A percentile compares a stretch with the other conserved stretches of the same genome.
These are phyloP conservation scores for Pseudonectria foliicola DNA, from an alignment of 2,329 filamentous ascomycete genomes.

Conservation along the genomic window DNA sequence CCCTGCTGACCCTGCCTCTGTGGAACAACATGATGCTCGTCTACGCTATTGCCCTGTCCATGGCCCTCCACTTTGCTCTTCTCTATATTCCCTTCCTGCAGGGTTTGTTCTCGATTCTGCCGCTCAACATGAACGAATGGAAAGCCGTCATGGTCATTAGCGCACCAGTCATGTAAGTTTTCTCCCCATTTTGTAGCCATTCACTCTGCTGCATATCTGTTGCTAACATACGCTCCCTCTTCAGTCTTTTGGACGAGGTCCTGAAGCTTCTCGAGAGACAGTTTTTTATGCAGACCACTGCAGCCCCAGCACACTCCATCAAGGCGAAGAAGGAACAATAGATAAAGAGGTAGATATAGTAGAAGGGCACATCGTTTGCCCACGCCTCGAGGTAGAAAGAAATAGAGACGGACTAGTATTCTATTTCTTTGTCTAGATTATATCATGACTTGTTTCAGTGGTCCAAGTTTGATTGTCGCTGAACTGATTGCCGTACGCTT, in stretches of 20 bases:
- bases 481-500: too few relatives aligned
- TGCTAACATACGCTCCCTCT: conserved; percentile 16
- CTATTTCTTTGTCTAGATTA: too few relatives aligned
- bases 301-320: conserved; percentile 21
- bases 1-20: conserved; percentile 83
- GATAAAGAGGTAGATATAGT: conserved; percentile 18
- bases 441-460: too few relatives aligned
- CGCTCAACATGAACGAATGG: conserved; percentile 83
- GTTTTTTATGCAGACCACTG: conserved; percentile 51
- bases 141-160: conserved; percentile 84
- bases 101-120: conserved; percentile 81
- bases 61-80: conserved; percentile 90
- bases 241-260: conserved; percentile 71
- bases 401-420: not conserved
- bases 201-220: not conserved
- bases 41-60: conserved; percentile 85
- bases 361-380: not conserved
- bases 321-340: conserved; percentile 50
- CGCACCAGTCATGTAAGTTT: conserved; percentile 80
- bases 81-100: conserved; percentile 89
- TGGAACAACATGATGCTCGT: conserved; percentile 99
- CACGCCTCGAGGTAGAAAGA: conserved; percentile 2
- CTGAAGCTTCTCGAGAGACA: conserved; percentile 72
- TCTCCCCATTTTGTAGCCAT: not conserved
- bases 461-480: too few relatives aligned